Percentiles rank a stretch among this genome's conserved stretches.
Conservation (phyloP, 495 filamentous ascomycete genomes). For the Hyaloscypha hepaticicola region DNA sequence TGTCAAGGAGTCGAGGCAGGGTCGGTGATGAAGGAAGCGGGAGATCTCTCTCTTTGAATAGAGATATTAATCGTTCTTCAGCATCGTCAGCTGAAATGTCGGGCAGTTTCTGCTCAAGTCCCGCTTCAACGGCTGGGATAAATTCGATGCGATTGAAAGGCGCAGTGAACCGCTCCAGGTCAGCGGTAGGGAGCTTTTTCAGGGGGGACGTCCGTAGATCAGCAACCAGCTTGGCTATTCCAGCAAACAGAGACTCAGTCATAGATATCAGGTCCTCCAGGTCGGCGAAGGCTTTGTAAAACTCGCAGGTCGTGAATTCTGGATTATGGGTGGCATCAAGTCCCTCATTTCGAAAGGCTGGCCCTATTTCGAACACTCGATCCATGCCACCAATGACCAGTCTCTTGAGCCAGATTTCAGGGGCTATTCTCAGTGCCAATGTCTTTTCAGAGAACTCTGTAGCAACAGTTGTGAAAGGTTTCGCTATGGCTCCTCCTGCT, state of each 20-base stretch:
- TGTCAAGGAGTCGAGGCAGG: slow-evolving; percentile 81
- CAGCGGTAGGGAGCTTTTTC: slow-evolving; percentile 49
- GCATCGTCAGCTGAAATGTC: slow-evolving; percentile 60
- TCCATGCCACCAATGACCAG: slow-evolving; percentile 89
- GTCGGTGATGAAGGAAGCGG: slow-evolving; percentile 53
- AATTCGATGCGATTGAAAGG: slow-evolving; percentile 75
- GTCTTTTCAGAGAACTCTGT: slow-evolving; percentile 67
- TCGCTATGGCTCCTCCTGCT: slow-evolving; percentile 80
- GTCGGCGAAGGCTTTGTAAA: slow-evolving; percentile 84
- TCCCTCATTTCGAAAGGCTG: slow-evolving; percentile 93
- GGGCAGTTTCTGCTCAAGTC: slow-evolving; percentile 64
- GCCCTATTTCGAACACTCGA: slow-evolving; percentile 88
- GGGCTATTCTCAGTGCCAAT: slow-evolving; percentile 80
- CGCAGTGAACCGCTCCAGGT: slow-evolving; percentile 37
- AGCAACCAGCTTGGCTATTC: slow-evolving; percentile 53
- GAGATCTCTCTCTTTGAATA: slow-evolving; percentile 58
- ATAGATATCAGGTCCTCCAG: slow-evolving; percentile 71
- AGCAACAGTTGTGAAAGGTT: slow-evolving; percentile 76
- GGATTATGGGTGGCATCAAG: slow-evolving; percentile 92
- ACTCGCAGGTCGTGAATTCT: slow-evolving; percentile 96
- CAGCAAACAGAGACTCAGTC: slow-evolving; percentile 66
- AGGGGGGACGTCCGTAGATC: slow-evolving; percentile 48
- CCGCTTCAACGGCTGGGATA: slow-evolving; percentile 70
- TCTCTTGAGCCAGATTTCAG: slow-evolving; percentile 93
- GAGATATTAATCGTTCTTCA: slow-evolving; percentile 47